Evolutionary conservation across 129 eudicot species (phyloP).

Genomic region (Lactuca sativa): DNA sequence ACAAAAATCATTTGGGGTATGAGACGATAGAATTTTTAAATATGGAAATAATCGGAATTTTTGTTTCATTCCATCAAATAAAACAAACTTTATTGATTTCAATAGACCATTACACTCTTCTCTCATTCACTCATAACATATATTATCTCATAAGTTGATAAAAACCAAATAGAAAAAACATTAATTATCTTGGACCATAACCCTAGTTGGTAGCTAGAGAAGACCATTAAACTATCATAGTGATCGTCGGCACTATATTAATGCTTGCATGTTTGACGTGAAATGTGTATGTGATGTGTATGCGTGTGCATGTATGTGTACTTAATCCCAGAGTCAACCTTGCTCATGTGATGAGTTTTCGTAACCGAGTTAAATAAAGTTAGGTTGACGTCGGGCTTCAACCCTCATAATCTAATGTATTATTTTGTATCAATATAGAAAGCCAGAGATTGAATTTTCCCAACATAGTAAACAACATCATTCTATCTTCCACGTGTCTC

Average conservation of each 20-base stretch:
- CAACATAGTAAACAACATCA: slow-evolving; percentile 19
- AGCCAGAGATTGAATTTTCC: slow-evolving; percentile 42
- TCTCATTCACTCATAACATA: neutral
- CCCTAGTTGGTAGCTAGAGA: no score
- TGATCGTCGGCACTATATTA: no score
- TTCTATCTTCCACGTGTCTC: slow-evolving; percentile 37
- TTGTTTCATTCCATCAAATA: neutral
- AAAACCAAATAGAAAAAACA: no score
- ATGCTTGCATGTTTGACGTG: no score
- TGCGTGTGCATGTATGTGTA: neutral
- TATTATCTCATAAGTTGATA: no score
- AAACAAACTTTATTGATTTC: neutral
- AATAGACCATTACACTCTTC: neutral
- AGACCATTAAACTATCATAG: no score
- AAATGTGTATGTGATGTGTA: neutral
- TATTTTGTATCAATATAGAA: slow-evolving; percentile 29
- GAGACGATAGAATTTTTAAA: neutral
- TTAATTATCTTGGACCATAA: no score
- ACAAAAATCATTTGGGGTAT: neutral
- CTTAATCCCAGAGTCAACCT: neutral
- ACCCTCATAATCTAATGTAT: slow-evolving; percentile 23
- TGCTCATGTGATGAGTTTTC: slow-evolving; percentile 8
- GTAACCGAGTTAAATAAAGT: slow-evolving; percentile 33
- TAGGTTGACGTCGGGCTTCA: slow-evolving; percentile 56
- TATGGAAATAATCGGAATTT: neutral